Evolutionary conservation across 345 rosid genomes (phyloP).

Genomic region (Corchorus capsularis): DNA sequence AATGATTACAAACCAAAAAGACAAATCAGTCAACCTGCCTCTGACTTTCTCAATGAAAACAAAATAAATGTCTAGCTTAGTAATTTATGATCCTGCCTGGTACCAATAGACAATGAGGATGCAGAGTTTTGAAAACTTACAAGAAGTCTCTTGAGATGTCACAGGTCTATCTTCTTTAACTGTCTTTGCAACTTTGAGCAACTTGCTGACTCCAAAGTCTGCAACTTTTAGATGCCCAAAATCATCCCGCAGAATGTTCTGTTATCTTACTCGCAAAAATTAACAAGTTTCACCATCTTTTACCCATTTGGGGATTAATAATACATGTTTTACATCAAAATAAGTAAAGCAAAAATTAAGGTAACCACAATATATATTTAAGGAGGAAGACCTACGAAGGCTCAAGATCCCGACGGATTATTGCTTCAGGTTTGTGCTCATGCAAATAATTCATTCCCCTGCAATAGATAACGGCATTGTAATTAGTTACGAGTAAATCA

Average conservation of each 20-base stretch:
- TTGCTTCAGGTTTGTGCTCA: conserved; percentile 80
- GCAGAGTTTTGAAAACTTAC: conserved; percentile 37
- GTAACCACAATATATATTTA: not conserved
- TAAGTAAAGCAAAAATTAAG: conserved; percentile 14
- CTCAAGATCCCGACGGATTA: conserved; percentile 81
- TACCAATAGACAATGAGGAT: not conserved
- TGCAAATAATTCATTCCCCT: conserved; percentile 91
- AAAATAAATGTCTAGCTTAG: conserved; percentile 3
- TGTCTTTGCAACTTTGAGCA: conserved; percentile 57
- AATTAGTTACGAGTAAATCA: conserved; percentile 6
- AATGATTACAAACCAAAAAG: conserved; percentile 6
- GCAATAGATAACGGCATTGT: conserved; percentile 32
- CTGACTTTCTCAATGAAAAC: conserved; percentile 11
- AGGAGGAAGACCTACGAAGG: conserved; percentile 67
- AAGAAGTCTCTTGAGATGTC: conserved; percentile 57
- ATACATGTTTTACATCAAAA: not conserved
- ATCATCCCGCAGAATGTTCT: conserved; percentile 75
- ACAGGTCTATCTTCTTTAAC: conserved; percentile 59
- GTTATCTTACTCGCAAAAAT: conserved; percentile 55
- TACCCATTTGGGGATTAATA: conserved; percentile 23
- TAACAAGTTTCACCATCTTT: conserved; percentile 34
- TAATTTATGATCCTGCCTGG: not conserved
- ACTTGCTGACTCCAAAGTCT: conserved; percentile 71
- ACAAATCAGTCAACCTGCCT: not conserved
- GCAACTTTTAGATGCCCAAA: conserved; percentile 77